Evolutionary conservation across 495 filamentous ascomycete species (phyloP), one percentile per base, ranked within the genome.

Genomic region (Penicillium odoratum): DNA sequence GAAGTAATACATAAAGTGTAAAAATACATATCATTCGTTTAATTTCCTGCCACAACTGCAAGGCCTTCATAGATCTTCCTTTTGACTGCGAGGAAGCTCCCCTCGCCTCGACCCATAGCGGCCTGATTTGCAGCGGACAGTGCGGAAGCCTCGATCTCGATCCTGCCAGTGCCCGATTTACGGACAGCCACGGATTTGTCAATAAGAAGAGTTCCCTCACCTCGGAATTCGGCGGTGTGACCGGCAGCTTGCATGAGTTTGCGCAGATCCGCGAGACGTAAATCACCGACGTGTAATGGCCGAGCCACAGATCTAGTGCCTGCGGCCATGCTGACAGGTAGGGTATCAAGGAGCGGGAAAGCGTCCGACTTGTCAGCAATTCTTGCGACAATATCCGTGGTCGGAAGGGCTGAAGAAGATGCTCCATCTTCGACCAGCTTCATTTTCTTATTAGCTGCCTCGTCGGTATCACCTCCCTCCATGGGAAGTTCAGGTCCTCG

Each of bases 281-380:
- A 77, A 65, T 99, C 94, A 55, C 94, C 94, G 25, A 98, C 95
- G 68, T 98, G 95, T 10, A 99, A 82, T 8, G 95, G 92, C 36
- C 93, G 92, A 7, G 91, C 85, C 53, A 89, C 83, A 11, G 88
- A 88, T 46, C 89, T 81, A 5, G 87, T 88, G 1, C 90, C 87
- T 2, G 90, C 86, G 7, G 87, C 85, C 72, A 94, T 83, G 61
- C 78, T 89, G n/a, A 81, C 76, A 2, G 92, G 90, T 7, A 96
- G 75, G 26, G 91, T 76, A 62, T 97, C 91, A 3, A 98, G 83
- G 4, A 85, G 82, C 2, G 93, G 91, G 47, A 74, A 69, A 15
- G 60, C 16, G 31, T 76, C 67, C 1, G 68, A 43, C 53, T 74
- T 77, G 13, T 73, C 65, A 10, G 62, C 46, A 21, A 57, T 48